These are phyloP conservation scores for Corymbia citriodora DNA, from an alignment of 441 rosid species.

Conservation along the genomic window DNA sequence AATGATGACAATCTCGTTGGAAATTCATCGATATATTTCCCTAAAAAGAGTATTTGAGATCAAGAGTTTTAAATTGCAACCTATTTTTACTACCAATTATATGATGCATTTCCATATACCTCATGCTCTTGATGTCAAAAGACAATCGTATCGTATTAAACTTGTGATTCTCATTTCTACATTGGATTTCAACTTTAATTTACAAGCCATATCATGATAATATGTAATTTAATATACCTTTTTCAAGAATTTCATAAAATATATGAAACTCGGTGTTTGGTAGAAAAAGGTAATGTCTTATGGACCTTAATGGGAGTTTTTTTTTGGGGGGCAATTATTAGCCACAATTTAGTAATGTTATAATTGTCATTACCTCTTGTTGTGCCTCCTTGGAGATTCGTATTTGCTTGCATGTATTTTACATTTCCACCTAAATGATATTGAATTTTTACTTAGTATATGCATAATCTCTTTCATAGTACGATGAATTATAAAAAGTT, in stretches of 20 bases:
- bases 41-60: neutral
- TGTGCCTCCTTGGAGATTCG: neutral
- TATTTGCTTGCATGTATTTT: neutral
- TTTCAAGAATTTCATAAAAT: no score
- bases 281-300: neutral
- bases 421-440: no score
- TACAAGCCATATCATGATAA: neutral
- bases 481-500: no score
- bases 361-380: no score
- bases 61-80: neutral
- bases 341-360: neutral
- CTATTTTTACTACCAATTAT: neutral
- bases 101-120: neutral
- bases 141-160: neutral
- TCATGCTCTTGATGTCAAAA: neutral
- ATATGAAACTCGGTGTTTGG: neutral
- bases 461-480: no score
- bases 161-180: neutral
- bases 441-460: no score
- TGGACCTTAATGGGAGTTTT: no score
- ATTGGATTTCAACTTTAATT: neutral
- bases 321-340: neutral
- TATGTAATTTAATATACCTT: neutral
- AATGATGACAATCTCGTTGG: neutral
- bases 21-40: neutral